phyloP scores from a whole-genome alignment of 345 rosid genomes.

The Salix dunnii region DNA sequence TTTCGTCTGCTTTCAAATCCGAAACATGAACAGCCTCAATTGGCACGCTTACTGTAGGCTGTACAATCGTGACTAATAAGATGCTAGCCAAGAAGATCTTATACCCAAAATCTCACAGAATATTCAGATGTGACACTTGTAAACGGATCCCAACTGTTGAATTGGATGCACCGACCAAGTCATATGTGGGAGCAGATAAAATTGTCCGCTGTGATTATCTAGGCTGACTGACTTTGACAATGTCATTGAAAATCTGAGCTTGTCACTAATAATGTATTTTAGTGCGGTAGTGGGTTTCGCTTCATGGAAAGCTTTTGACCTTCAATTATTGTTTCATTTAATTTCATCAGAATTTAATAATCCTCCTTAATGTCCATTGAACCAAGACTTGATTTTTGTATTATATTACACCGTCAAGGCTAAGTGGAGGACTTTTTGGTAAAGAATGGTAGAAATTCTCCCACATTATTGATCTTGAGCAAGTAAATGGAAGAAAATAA shows the following conservation, averaged over 20 bases:
- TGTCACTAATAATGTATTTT: background rate
- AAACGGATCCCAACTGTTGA: background rate
- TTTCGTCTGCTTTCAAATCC: background rate
- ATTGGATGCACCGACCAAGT: background rate
- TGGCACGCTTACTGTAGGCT: background rate
- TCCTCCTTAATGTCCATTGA: background rate
- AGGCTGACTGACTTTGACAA: background rate
- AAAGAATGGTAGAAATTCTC: background rate
- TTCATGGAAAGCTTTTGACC: background rate
- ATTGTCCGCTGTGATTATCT: background rate
- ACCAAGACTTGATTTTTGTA: no score
- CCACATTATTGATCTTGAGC: background rate
- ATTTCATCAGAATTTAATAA: no score
- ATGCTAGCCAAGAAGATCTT: background rate
- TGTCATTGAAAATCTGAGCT: background rate
- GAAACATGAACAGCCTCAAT: background rate
- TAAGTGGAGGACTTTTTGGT: background rate
- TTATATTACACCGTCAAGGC: background rate
- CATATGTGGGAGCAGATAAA: background rate
- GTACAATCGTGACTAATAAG: background rate
- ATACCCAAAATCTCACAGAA: background rate
- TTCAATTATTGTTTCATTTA: slow-evolving; percentile 4
- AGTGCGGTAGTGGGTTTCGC: background rate
- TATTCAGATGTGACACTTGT: background rate
- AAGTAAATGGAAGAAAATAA: background rate